These are phyloP conservation scores for Xylaria sp. DNA, from an alignment of 2,329 filamentous ascomycete genomes.

Conservation along the genomic window DNA sequence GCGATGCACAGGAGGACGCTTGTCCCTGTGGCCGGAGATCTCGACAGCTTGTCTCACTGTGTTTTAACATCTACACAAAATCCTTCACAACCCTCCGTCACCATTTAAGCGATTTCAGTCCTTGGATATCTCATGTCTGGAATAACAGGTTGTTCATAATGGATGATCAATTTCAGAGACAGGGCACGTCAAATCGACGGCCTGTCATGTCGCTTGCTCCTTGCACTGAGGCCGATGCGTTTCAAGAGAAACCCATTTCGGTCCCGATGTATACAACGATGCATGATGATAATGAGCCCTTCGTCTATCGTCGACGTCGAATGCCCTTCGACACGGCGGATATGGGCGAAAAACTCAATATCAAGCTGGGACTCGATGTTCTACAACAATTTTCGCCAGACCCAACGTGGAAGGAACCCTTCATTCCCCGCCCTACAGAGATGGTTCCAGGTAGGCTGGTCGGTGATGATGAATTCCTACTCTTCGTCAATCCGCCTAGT, in stretches of 20 bases:
- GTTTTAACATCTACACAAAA: conserved; percentile 50
- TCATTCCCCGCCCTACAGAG: conserved; percentile 27
- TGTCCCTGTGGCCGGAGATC: conserved; percentile 36
- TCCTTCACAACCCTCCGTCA: conserved; percentile 44
- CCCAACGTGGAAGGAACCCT: conserved; percentile 27
- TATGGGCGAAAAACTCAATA: conserved; percentile 25
- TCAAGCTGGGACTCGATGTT: conserved; percentile 33
- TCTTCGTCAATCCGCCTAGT: conserved; percentile 43
- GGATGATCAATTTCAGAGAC: conserved; percentile 24
- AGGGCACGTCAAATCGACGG: background rate
- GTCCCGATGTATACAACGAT: conserved; percentile 34
- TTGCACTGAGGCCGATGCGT: conserved; percentile 23
- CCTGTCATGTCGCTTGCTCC: conserved; percentile 37
- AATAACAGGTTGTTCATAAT: conserved; percentile 41
- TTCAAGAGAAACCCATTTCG: conserved; percentile 3
- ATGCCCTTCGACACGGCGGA: conserved; percentile 21
- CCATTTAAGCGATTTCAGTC: conserved; percentile 39
- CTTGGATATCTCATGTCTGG: conserved; percentile 45
- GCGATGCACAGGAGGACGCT: conserved; percentile 6
- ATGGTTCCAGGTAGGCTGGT: conserved; percentile 34
- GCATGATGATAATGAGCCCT: conserved; percentile 11
- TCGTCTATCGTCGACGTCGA: conserved; percentile 32
- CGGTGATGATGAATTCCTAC: conserved; percentile 47
- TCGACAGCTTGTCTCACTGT: conserved; percentile 41
- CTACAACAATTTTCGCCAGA: conserved; percentile 35